Evolutionary conservation across 305 asterid species (phyloP), one percentile per base, ranked within the genome.

Genomic region (Fraxinus nigra): DNA sequence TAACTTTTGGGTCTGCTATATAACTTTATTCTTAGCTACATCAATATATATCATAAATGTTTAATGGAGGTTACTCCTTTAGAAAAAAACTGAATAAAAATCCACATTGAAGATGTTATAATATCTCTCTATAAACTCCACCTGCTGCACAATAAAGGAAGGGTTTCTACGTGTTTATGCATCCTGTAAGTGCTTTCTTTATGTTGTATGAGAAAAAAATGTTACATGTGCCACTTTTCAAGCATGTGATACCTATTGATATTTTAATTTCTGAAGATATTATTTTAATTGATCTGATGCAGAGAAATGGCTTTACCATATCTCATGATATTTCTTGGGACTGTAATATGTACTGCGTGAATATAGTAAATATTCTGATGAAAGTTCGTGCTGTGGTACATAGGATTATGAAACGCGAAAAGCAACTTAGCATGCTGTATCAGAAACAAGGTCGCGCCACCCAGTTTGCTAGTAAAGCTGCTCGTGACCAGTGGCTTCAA

Each of bases 381-480:
- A n/a, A 79, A 51, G 34, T 34, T 24, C 3, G 4, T 28, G 72
- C 40, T 20, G 16, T 89, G 61, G 54, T 56, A 16, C 86, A 80
- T 84, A 96, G 99, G 88, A 94, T 96, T 82, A 96, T 90, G 97
- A 97, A 94, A 30, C 93, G 98, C 63, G 99, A 96, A 89, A 96
- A 96, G 88, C 93, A 93, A 90, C 99, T 96, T 84, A 96, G 99
- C 92, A 92, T 96, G 86, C 91, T 96, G 79, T 96, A 96, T 88
- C 99, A 96, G 88, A 96, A 96, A 88, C 98, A 94, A 87, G 99
- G 99, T 11, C 99, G 99, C 85, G 98, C 99, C 26, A 91, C 99
- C 74, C 99, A 94, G 87, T 97, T 97, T 89, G 88, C 92, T 54
- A 86, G 84, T 87, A 93, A 93, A 91, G 96, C 96, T 88, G 97